phyloP scores from a whole-genome alignment of 306 rosid species.

The Cucumis sativus region DNA sequence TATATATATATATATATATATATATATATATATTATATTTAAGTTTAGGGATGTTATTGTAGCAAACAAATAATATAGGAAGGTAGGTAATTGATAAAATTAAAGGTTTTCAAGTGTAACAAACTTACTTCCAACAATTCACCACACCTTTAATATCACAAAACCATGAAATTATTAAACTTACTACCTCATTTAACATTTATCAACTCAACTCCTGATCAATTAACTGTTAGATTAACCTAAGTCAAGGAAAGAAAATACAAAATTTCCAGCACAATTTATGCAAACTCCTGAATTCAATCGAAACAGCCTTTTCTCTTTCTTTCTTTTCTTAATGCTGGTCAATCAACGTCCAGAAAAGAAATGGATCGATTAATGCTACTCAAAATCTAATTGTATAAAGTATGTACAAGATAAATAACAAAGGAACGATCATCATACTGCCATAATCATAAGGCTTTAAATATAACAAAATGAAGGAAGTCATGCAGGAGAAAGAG shows the following conservation, averaged over 20 bases:
- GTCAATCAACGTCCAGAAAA: background rate
- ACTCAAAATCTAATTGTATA: background rate
- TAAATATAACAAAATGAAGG: background rate
- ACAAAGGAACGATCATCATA: background rate
- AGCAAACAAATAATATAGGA: no score
- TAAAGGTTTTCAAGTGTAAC: no score
- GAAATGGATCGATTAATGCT: background rate
- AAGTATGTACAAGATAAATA: background rate
- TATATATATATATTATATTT: no score
- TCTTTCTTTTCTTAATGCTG: background rate
- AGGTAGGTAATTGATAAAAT: no score
- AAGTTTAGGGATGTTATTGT: no score
- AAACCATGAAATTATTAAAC: no score
- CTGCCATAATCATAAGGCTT: background rate
- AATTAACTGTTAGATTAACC: no score
- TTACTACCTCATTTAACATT: no score
- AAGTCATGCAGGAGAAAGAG: conserved; percentile 20
- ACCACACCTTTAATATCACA: no score
- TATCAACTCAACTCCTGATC: no score
- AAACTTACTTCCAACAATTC: no score
- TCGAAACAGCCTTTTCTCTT: background rate
- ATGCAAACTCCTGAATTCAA: background rate
- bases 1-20: no score
- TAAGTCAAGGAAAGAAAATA: background rate
- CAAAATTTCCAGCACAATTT: background rate